Evolutionary conservation across 441 rosid species (phyloP).

Genomic region (Gossypium trilobum): DNA sequence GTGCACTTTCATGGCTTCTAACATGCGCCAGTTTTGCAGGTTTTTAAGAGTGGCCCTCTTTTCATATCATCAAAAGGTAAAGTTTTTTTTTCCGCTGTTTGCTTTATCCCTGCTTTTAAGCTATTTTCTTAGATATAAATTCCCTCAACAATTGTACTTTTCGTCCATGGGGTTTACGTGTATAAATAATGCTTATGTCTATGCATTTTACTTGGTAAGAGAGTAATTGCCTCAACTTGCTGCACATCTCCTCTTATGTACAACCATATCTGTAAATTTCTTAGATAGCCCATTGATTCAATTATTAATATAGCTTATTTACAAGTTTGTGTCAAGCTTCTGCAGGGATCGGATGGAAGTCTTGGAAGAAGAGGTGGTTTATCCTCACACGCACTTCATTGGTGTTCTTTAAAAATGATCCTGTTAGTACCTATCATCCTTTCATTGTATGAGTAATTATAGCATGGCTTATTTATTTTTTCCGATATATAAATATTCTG

Average conservation of each 20-base stretch:
- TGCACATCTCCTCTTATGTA: neutral
- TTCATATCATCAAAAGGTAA: slow-evolving; percentile 92
- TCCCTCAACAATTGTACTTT: neutral
- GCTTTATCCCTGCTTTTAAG: neutral
- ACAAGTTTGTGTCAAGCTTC: slow-evolving; percentile 5
- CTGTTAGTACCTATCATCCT: slow-evolving; percentile 47
- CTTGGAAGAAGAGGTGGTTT: slow-evolving; percentile 99
- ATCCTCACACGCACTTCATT: slow-evolving; percentile 86
- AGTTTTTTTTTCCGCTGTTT: slow-evolving; percentile 6
- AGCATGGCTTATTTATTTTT: neutral
- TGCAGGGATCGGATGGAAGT: slow-evolving; percentile 96
- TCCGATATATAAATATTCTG: neutral
- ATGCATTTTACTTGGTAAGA: neutral
- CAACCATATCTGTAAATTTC: neutral
- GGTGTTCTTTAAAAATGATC: slow-evolving; percentile 96
- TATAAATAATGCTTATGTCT: neutral
- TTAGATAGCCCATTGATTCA: neutral
- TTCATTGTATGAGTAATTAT: neutral
- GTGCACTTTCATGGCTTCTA: slow-evolving; percentile 12
- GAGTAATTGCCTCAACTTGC: neutral
- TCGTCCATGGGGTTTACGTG: neutral
- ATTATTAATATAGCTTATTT: neutral
- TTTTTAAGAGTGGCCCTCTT: slow-evolving; percentile 92
- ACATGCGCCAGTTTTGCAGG: slow-evolving; percentile 36
- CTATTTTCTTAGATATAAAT: neutral